Evolutionary conservation across 345 rosid species (phyloP).

Genomic region (Excoecaria cochinchinensis): DNA sequence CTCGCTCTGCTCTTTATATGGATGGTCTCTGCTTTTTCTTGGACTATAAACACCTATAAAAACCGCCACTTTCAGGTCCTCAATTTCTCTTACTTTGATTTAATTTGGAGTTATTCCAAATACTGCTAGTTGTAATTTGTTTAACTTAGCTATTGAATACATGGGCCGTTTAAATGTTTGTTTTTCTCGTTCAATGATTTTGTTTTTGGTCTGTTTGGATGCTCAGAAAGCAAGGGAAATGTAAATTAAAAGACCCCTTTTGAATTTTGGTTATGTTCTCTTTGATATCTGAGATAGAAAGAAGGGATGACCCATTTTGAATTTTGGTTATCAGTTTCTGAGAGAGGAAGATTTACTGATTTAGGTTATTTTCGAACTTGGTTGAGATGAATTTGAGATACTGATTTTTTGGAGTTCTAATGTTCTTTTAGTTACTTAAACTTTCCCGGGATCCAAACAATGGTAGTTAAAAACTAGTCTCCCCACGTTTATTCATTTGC

Average conservation of each 20-base stretch:
- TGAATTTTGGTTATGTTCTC: neutral
- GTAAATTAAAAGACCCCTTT: no score
- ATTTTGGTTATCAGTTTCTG: neutral
- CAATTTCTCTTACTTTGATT: neutral
- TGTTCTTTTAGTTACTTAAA: neutral
- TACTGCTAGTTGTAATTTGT: neutral
- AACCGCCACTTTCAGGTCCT: constrained; percentile 75
- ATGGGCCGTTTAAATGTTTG: constrained; percentile 8
- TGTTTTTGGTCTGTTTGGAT: constrained; percentile 6
- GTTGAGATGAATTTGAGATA: neutral
- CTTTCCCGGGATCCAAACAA: neutral
- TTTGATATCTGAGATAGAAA: neutral
- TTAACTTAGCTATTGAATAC: neutral
- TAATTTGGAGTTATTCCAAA: constrained; percentile 1
- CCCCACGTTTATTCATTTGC: neutral
- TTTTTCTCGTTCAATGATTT: neutral
- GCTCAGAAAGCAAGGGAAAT: neutral
- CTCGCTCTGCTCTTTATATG: constrained; percentile 63
- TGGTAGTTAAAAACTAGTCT: neutral
- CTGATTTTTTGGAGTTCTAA: neutral
- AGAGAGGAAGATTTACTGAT: neutral
- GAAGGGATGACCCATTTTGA: neutral
- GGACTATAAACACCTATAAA: constrained; percentile 81
- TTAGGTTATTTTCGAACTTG: neutral
- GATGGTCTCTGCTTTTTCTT: constrained; percentile 76